Percentiles rank a stretch among this genome's conserved stretches.
These are phyloP conservation scores for Hymenotorrendiella dingleyae DNA, from an alignment of 2,329 filamentous ascomycete species.

Conservation along the genomic window DNA sequence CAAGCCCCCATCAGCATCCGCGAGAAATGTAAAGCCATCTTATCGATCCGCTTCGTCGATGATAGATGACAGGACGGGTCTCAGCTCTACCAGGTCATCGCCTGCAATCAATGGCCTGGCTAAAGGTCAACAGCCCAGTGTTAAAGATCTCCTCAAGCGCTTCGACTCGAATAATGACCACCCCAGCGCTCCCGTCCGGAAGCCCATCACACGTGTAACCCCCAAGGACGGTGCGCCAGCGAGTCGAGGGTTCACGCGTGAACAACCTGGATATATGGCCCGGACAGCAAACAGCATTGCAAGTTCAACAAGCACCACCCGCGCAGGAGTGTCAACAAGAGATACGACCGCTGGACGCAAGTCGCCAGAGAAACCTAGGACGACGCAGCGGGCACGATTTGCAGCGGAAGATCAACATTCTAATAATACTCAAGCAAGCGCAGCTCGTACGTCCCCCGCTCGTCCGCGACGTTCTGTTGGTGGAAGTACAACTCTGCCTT, in stretches of 20 bases:
- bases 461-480: constrained; percentile 42
- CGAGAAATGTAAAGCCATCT: constrained; percentile 38
- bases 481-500: constrained; percentile 34
- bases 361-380: constrained; percentile 18
- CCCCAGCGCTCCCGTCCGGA: constrained; percentile 33
- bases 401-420: constrained; percentile 46
- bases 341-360: constrained; percentile 15
- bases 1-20: constrained; percentile 40
- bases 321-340: constrained; percentile 18
- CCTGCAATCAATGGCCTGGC: constrained; percentile 21
- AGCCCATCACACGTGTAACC: constrained; percentile 15
- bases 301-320: constrained; percentile 12
- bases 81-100: constrained; percentile 21
- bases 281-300: constrained; percentile 21
- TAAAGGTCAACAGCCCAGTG: constrained; percentile 45
- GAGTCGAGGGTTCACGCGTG: constrained; percentile 22
- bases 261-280: constrained; percentile 21
- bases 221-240: constrained; percentile 14
- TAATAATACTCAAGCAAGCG: constrained; percentile 52
- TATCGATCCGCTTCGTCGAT: constrained; percentile 52
- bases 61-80: constrained; percentile 34
- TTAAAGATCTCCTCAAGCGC: constrained; percentile 73
- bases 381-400: constrained; percentile 40
- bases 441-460: constrained; percentile 52
- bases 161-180: constrained; percentile 59